Base-by-base conservation (phyloP, 306 rosid genomes). In the Albizia julibrissin region DNA sequence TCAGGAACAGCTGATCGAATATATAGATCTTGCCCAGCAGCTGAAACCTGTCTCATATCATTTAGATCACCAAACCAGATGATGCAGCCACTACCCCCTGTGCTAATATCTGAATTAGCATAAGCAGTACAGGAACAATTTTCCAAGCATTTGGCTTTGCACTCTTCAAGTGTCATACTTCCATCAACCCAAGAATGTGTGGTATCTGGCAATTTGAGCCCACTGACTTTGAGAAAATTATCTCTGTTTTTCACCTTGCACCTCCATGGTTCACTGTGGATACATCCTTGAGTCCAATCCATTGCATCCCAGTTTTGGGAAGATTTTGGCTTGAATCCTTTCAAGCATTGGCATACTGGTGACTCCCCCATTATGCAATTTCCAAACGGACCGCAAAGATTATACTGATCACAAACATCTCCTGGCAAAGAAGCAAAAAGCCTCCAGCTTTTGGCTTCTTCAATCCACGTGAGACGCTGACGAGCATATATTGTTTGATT, bases 71-170 rank as follows among this genome's bases (percentile, higher is more conserved):
- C 84, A 31, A 75, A 77, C 89, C 90, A 88, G 16, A 83, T 64
- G 6, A 37, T 78, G 24, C 91, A 90, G 6, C 93, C 91, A 80
- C 72, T 77, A 6, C 88, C 88, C 11, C 76, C 81, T 56, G 82
- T 86, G 0, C 85, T 59, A 24, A 83, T 76, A 58, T 24, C 31
- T 0, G 72, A 26, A 40, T 78, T 81, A 0, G 84, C 47, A 67
- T 81, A 88, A 52, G 89, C 89, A 50, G 70, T 80, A 76, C 91
- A 90, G 8, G 88, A 81, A 52, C 91, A 88, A 50, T 90, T 83
- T 27, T 62, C 73, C 69, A 85, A 75, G 56, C 91, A 90, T 18
- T 75, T 72, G 0, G 21, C 79, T 54, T 47, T 80, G 72, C 93
- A 89, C 47, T 84, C 89, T n/a, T 62, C 46, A 13, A 86, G 78